Evolutionary conservation across 805 yeast species (phyloP).

Genomic region (Saccharomycopsis sp.): DNA sequence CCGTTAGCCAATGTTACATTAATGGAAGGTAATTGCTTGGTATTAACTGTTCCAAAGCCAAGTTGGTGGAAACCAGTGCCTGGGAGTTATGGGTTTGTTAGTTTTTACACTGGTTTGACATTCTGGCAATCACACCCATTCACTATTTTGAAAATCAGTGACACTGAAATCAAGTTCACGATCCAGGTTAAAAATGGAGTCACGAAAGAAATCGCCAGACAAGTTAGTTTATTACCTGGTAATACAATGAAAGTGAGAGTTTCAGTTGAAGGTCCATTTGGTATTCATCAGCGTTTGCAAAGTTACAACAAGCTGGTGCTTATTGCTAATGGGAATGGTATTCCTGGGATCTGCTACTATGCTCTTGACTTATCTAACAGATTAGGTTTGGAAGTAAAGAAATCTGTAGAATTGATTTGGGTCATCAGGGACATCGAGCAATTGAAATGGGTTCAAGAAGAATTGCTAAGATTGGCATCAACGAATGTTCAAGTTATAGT

Average conservation of each 20-base stretch:
- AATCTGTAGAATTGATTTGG: constrained; percentile 43
- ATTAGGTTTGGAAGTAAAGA: neutral
- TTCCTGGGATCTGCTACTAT: constrained; percentile 48
- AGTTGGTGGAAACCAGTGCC: constrained; percentile 48
- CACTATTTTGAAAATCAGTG: constrained; percentile 40
- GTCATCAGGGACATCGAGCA: constrained; percentile 37
- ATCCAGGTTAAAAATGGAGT: constrained; percentile 49
- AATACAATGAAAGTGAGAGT: constrained; percentile 34
- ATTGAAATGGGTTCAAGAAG: constrained; percentile 42
- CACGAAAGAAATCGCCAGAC: constrained; percentile 32
- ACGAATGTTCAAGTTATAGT: constrained; percentile 29
- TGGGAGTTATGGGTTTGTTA: constrained; percentile 58
- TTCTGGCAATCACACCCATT: constrained; percentile 70
- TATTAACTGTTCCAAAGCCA: constrained; percentile 46
- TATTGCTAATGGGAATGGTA: constrained; percentile 61
- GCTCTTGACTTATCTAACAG: constrained; percentile 29
- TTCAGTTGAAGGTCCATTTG: constrained; percentile 58
- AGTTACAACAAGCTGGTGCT: constrained; percentile 42
- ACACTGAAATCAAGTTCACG: constrained; percentile 38
- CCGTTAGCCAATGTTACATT: constrained; percentile 33
- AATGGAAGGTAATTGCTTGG: constrained; percentile 39
- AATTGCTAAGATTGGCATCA: constrained; percentile 26
- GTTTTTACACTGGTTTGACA: constrained; percentile 36
- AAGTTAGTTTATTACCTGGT: constrained; percentile 26
- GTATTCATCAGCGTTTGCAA: constrained; percentile 40